These are phyloP conservation scores for Dipodascus geniculatus DNA, from an alignment of 805 yeast species.

Conservation along the genomic window DNA sequence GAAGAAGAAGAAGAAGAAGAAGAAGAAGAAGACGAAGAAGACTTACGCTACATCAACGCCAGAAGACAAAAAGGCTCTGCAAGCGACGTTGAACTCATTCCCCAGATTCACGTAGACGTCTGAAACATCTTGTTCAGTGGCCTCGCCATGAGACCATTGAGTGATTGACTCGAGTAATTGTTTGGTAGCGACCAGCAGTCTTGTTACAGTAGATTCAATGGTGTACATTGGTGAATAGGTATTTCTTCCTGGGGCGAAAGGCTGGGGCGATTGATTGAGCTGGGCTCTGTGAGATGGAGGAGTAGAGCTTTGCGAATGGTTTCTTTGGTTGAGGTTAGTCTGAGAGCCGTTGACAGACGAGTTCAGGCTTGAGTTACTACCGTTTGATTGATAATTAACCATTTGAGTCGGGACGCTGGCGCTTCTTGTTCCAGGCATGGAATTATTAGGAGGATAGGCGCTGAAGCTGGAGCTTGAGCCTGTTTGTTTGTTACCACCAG, in stretches of 20 bases:
- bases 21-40: too few species aligned
- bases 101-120: conserved; percentile 87
- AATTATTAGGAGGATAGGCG: not conserved
- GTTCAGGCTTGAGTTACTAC: not conserved
- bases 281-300: not conserved
- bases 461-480: not conserved
- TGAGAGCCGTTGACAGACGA: not conserved
- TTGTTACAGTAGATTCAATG: conserved; percentile 66
- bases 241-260: not conserved
- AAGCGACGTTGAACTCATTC: conserved; percentile 80
- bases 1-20: too few species aligned
- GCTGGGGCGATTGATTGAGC: not conserved
- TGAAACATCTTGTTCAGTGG: conserved; percentile 74
- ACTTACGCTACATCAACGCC: conserved; percentile 54
- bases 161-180: conserved; percentile 76
- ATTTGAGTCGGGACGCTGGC: not conserved
- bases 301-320: not conserved
- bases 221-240: conserved; percentile 29
- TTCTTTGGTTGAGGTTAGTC: not conserved
- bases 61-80: conserved; percentile 63
- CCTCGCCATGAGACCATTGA: conserved; percentile 79
- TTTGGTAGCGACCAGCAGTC: conserved; percentile 78
- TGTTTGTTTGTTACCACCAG: not conserved
- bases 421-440: not conserved
- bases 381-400: not conserved